phyloP scores from a whole-genome alignment of 352 stramenopile genomes.

The Phytophthora crassamura region DNA sequence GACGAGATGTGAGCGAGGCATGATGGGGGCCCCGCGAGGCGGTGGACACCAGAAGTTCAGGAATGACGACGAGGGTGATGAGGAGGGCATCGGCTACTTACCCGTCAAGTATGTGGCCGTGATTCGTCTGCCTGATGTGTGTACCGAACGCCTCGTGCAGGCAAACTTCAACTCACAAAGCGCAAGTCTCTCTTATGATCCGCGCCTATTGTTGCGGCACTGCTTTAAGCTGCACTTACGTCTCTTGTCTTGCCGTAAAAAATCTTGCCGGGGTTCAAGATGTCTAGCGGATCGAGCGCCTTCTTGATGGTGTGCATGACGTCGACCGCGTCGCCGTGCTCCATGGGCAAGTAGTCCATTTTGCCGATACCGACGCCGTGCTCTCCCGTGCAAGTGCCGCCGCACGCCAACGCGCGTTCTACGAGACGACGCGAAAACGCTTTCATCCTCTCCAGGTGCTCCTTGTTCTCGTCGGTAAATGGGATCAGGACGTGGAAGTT shows the following conservation, averaged over 20 bases:
- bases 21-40: slow-evolving; percentile 3
- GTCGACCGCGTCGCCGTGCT: slow-evolving; percentile 91
- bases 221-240: slow-evolving; percentile 3
- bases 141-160: neutral
- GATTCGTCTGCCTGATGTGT: slow-evolving; percentile 17
- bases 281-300: slow-evolving; percentile 94
- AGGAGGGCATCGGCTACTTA: neutral
- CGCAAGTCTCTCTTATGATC: neutral
- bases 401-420: slow-evolving; percentile 77
- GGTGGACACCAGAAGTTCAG: slow-evolving; percentile 13
- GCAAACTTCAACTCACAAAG: slow-evolving; percentile 16
- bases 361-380: slow-evolving; percentile 97
- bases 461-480: slow-evolving; percentile 83
- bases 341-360: slow-evolving; percentile 89
- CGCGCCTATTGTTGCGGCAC: neutral
- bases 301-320: slow-evolving; percentile 95
- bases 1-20: neutral
- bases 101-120: neutral
- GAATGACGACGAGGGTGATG: slow-evolving; percentile 19
- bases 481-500: slow-evolving; percentile 98
- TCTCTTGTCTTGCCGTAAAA: slow-evolving; percentile 51
- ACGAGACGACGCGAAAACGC: slow-evolving; percentile 87
- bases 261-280: slow-evolving; percentile 98
- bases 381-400: slow-evolving; percentile 97
- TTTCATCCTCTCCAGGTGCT: slow-evolving; percentile 85